Base-by-base conservation (phyloP, 1,139 yeast species). In the Zygoascus meyerae region DNA sequence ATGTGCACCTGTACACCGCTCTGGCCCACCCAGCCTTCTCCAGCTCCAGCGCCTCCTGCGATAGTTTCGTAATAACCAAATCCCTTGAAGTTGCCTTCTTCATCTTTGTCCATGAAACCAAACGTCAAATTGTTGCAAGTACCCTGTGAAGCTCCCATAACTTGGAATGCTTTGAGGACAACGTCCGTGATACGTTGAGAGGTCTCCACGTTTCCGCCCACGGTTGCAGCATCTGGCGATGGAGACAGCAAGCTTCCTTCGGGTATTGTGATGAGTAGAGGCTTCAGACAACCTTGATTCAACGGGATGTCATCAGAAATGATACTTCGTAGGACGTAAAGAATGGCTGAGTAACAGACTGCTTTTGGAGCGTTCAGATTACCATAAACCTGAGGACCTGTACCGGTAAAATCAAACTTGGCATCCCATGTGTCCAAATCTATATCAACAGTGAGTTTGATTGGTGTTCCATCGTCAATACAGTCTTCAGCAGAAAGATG, bases 201-300 rank as follows among this genome's bases (percentile, higher is more conserved):
- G 0, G 95, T 86, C 63, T 83, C 83, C n/a, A 85, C 94, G 61
- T 86, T 86, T 6, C 95, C 95, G 28, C 95, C 95, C 8, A 85
- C 94, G 3, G 84, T 89, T 1, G 95, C 95, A 14, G 92, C 92
- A 42, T 83, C 86, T 35, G 72, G 73, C 1, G 82, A 73, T 2
- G 95, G 95, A 40, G 81, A 72, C 21, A 86, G 73, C 5, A 86
- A 72, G 1, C 86, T 77, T 0, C 84, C 84, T 44, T 77, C 77
- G 34, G 95, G 84, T 26, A 87, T 82, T 16, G 66, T 66, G 47
- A 86, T 74, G 5, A 76, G 67, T 44, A 86, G 77, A 1, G 95
- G 95, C 47, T 74, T 71, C 54, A 86, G 72, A 61, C 95, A 86
- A 6, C 95, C 95, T 59, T 86, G 89, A 59, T 86, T 86, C 60